A percentile compares a stretch with the other conserved stretches of the same genome.
These are phyloP conservation scores for Chenopodium quinoa DNA, from an alignment of 148 eudicot genomes.

Conservation along the genomic window DNA sequence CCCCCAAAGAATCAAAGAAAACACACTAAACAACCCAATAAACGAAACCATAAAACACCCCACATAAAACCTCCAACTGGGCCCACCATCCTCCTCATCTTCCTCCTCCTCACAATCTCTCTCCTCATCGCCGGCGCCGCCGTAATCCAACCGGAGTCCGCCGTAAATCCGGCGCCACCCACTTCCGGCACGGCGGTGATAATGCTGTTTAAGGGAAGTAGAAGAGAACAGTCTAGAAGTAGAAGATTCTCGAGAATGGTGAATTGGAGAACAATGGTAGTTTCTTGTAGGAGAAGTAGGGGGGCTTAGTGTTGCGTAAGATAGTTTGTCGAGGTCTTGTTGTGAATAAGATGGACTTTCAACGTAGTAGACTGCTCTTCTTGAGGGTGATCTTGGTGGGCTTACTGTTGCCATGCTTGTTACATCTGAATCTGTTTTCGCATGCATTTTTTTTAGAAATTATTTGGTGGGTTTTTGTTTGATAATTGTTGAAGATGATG, in stretches of 20 bases:
- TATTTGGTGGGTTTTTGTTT: background rate
- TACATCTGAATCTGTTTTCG: slow-evolving; percentile 72
- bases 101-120: slow-evolving; percentile 11
- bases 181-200: background rate
- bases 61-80: slow-evolving; percentile 51
- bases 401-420: slow-evolving; percentile 62
- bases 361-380: slow-evolving; percentile 68
- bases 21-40: slow-evolving; percentile 43
- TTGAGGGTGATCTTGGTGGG: slow-evolving; percentile 59
- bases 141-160: slow-evolving; percentile 10
- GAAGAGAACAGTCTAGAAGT: slow-evolving; percentile 68
- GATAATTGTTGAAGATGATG: background rate
- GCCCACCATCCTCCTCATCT: slow-evolving; percentile 19
- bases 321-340: slow-evolving; percentile 54
- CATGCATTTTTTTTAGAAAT: slow-evolving; percentile 43
- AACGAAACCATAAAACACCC: slow-evolving; percentile 61
- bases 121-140: slow-evolving; percentile 22
- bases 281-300: slow-evolving; percentile 48
- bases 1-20: slow-evolving; percentile 76
- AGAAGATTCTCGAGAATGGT: slow-evolving; percentile 82
- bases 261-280: slow-evolving; percentile 75
- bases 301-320: slow-evolving; percentile 51
- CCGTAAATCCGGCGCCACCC: slow-evolving; percentile 49
- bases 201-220: slow-evolving; percentile 25
- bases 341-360: slow-evolving; percentile 62